Evolutionary conservation across 116 monocot genomes (phyloP).

Genomic region (Phalaenopsis hybrid): DNA sequence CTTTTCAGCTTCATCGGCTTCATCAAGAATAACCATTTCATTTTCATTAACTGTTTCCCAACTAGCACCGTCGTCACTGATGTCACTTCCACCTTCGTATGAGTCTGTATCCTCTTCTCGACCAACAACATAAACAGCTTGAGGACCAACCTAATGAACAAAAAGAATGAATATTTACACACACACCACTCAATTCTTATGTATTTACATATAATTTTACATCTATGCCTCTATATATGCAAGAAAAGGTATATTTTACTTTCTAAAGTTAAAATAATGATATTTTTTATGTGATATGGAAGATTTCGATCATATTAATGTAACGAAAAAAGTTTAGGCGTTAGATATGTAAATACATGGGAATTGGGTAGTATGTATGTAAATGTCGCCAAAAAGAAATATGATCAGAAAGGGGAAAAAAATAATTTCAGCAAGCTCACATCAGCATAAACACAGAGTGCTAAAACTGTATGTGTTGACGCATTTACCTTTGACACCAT

Average conservation of each 20-base stretch:
- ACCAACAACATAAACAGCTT: conserved; percentile 87
- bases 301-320: too few relatives aligned
- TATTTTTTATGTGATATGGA: too few relatives aligned
- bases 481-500: conserved; percentile 66
- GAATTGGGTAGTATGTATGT: too few relatives aligned
- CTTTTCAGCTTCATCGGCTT: conserved; percentile 23
- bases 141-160: conserved; percentile 74
- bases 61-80: conserved; percentile 63
- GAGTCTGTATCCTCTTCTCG: conserved; percentile 68
- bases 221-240: too few relatives aligned
- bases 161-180: neutral
- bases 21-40: conserved; percentile 40
- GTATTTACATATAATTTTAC: too few relatives aligned
- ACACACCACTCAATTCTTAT: too few relatives aligned
- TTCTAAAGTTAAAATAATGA: too few relatives aligned
- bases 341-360: too few relatives aligned
- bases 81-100: conserved; percentile 57
- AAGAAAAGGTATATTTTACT: too few relatives aligned
- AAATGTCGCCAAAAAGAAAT: neutral
- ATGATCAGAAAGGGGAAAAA: neutral
- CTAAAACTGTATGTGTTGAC: neutral
- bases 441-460: neutral
- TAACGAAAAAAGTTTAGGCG: too few relatives aligned
- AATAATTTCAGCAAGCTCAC: neutral
- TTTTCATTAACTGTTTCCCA: conserved; percentile 93